Evolutionary conservation across 495 filamentous ascomycete genomes (phyloP), one percentile per base, ranked within the genome.

Genomic region (Amniculicola lignicola): DNA sequence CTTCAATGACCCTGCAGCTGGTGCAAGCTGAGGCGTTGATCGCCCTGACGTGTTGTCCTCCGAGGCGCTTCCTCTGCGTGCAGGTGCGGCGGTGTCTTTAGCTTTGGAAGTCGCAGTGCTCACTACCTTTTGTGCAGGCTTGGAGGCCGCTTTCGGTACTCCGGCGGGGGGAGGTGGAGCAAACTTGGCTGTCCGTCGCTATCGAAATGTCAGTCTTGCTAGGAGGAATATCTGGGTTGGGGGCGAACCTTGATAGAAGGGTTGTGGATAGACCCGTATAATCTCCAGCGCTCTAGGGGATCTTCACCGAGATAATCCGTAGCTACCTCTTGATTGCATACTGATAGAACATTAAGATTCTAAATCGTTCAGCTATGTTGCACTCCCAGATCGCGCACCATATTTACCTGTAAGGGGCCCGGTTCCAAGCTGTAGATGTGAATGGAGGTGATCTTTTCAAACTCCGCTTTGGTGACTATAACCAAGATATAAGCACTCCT

Each of bases 371-470:
- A 64, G 57, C 22, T 11, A 37, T 22, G 79, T 41, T 14, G 41
- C n/a, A 48, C 6, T 44, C 28, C 15, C 3, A n/a, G 10, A 18
- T 33, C n/a, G n/a, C 29, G 7, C n/a, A n/a, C n/a, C n/a, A 33
- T 33, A 7, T 57, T 19, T 57, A 61, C 88, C 69, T 88, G 84
- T 7, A 90, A 69, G 2, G 80, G 74, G 24, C 81, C 77, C 1
- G 87, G 80, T 29, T 85, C 85, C 35, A 97, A 59, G 65, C 90
- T 95, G 70, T 97, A 97, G 41, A 97, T 72, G 64, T 96, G 89
- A 48, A 95, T 83, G 2, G 85, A 87, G 0, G 74, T 75, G 51
- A 95, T 81, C 19, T 81, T 75, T 31, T 85, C 75, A 54, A 89
- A 95, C 12, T 80, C 79, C 14, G 74, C 67, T 53, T 89, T 84